Conservation (phyloP, 2,329 filamentous ascomycete genomes). For the Zymoseptoria crescenta region DNA sequence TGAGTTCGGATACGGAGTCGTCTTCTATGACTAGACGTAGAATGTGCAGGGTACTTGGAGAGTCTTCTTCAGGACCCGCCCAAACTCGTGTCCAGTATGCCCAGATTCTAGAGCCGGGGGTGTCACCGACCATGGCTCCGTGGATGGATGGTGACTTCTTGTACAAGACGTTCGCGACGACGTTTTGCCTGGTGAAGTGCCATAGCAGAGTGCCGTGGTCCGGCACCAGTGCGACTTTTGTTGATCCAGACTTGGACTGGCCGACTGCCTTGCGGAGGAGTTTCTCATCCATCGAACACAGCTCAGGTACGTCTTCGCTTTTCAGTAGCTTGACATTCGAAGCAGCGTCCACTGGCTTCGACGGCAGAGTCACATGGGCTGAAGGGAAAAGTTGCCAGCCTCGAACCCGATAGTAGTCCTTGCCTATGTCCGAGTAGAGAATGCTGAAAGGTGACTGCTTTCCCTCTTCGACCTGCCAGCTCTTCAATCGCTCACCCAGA, state of each 20-base stretch:
- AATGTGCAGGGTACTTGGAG: constrained; percentile 61
- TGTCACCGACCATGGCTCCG: constrained; percentile 57
- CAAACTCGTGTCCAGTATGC: constrained; percentile 64
- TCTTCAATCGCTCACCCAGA: constrained; percentile 48
- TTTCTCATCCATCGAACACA: constrained; percentile 58
- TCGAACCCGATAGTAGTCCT: constrained; percentile 65
- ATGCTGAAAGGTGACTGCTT: constrained; percentile 59
- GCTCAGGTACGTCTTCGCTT: constrained; percentile 51
- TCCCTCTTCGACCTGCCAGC: constrained; percentile 43
- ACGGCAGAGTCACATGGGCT: constrained; percentile 58
- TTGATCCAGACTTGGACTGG: constrained; percentile 15
- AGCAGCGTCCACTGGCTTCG: constrained; percentile 15
- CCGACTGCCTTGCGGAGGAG: constrained; percentile 51
- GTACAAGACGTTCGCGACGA: constrained; percentile 59
- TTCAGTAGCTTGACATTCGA: constrained; percentile 37
- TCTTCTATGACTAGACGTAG: constrained; percentile 62
- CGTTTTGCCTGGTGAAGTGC: constrained; percentile 76
- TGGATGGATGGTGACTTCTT: constrained; percentile 52
- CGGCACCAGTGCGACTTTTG: constrained; percentile 57
- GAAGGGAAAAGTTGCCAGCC: constrained; percentile 74
- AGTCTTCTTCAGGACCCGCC: constrained; percentile 46
- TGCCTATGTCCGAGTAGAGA: constrained; percentile 80
- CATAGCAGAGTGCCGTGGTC: constrained; percentile 62
- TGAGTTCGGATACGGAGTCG: constrained; percentile 15
- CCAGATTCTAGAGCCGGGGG: constrained; percentile 56